phyloP scores from a whole-genome alignment of 176 grass and related monocot genomes.

The Microstegium vimineum region DNA sequence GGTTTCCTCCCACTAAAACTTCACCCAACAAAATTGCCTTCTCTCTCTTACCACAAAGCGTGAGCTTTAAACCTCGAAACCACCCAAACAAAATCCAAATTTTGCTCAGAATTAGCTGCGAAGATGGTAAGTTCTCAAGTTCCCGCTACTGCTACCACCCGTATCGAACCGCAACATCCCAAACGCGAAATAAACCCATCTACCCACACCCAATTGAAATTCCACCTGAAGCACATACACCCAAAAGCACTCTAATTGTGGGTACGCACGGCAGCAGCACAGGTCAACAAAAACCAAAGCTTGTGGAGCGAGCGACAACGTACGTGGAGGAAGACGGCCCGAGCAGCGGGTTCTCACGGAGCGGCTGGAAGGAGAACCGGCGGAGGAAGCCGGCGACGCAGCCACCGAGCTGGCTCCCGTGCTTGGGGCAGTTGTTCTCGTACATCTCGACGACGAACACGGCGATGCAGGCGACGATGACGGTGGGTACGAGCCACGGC shows the following conservation, averaged over 20 bases:
- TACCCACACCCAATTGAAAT: background rate
- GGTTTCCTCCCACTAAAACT: background rate
- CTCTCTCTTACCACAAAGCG: background rate
- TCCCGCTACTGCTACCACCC: background rate
- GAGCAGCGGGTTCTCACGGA: conserved; percentile 85
- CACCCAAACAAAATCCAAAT: background rate
- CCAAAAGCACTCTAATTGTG: background rate
- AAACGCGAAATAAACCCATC: background rate
- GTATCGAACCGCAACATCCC: background rate
- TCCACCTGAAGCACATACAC: background rate
- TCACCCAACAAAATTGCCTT: background rate
- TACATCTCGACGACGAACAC: conserved; percentile 91
- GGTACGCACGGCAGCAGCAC: background rate
- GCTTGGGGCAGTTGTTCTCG: conserved; percentile 76
- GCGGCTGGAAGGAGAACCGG: conserved; percentile 87
- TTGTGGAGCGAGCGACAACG: background rate
- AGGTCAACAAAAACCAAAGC: background rate
- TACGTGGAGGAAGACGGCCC: conserved; percentile 78
- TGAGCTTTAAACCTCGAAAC: background rate
- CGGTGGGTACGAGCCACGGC: conserved; percentile 80
- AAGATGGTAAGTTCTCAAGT: background rate
- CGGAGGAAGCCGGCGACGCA: conserved; percentile 74
- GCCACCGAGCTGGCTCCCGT: conserved; percentile 28
- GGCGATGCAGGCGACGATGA: conserved; percentile 71
- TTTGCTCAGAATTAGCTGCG: background rate